These are phyloP conservation scores for Prunus yedoensis DNA, from an alignment of 331 rosid species.

Conservation along the genomic window DNA sequence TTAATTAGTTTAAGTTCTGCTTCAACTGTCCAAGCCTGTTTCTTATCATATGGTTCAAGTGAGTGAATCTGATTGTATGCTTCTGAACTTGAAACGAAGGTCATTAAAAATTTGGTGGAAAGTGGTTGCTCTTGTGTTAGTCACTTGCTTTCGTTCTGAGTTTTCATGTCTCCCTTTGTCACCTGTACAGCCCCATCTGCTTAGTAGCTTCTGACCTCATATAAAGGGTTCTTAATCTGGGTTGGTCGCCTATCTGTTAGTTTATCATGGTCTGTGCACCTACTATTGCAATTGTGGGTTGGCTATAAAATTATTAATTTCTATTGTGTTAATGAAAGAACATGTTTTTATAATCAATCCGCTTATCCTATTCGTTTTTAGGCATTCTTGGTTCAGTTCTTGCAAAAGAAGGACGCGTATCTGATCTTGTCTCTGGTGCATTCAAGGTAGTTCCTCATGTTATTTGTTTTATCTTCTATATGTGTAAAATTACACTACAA, in stretches of 20 bases:
- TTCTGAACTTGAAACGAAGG: neutral
- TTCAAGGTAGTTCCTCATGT: constrained; percentile 55
- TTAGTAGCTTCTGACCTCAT: neutral
- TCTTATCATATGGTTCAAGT: neutral
- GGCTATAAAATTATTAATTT: neutral
- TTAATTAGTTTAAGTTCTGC: neutral
- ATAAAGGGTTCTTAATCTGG: neutral
- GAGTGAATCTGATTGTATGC: neutral
- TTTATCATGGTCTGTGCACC: neutral
- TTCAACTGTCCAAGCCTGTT: neutral
- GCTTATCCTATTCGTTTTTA: constrained; percentile 28
- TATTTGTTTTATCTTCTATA: neutral
- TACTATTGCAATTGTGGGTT: neutral
- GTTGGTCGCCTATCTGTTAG: neutral
- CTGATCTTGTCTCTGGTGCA: constrained; percentile 72
- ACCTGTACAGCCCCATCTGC: neutral
- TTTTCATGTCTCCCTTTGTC: neutral
- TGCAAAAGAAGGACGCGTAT: constrained; percentile 80
- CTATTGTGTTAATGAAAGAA: neutral
- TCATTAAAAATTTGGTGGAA: neutral
- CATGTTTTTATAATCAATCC: neutral
- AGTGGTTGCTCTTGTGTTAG: neutral
- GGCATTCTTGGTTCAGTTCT: constrained; percentile 87
- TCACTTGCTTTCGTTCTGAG: neutral
- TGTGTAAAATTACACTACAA: neutral